Evolutionary conservation across 2,329 filamentous ascomycete genomes (phyloP).

Genomic region (Leptosphaerulina australis): DNA sequence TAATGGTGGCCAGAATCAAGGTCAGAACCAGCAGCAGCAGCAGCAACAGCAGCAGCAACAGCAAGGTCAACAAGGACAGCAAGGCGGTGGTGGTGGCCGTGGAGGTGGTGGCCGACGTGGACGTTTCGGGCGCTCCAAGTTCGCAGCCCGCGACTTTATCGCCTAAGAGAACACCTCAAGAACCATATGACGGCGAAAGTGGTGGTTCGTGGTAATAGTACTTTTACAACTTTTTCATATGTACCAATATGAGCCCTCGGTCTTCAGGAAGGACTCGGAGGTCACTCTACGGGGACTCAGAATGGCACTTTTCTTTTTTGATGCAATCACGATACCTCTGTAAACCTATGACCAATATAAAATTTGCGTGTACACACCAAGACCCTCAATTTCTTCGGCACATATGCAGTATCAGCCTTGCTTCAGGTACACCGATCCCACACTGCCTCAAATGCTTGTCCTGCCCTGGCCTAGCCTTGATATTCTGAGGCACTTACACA

Average conservation of each 20-base stretch:
- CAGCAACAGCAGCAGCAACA: conserved; percentile 25
- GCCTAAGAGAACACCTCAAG: conserved; percentile 27
- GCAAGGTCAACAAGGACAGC: conserved; percentile 14
- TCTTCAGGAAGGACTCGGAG: conserved; percentile 32
- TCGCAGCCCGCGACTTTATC: conserved; percentile 42
- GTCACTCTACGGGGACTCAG: conserved; percentile 44
- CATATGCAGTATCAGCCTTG: neutral
- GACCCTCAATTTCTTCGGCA: neutral
- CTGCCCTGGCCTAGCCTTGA: conserved; percentile 6
- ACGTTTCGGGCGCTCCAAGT: conserved; percentile 37
- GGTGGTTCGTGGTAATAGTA: conserved; percentile 39
- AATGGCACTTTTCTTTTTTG: conserved; percentile 32
- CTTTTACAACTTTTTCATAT: conserved; percentile 29
- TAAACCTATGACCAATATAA: conserved; percentile 36
- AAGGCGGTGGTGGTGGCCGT: conserved; percentile 11
- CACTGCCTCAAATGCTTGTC: neutral
- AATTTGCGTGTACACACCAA: neutral
- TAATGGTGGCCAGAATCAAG: conserved; percentile 9
- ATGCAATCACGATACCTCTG: conserved; percentile 36
- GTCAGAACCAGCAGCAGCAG: conserved; percentile 15
- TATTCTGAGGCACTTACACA: conserved; percentile 18
- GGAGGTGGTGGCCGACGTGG: conserved; percentile 28
- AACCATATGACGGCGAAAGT: conserved; percentile 4
- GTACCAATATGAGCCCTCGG: conserved; percentile 30
- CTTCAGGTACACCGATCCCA: neutral